phyloP scores from a whole-genome alignment of 2,329 filamentous ascomycete species.

The Aspergillus eucalypticola region DNA sequence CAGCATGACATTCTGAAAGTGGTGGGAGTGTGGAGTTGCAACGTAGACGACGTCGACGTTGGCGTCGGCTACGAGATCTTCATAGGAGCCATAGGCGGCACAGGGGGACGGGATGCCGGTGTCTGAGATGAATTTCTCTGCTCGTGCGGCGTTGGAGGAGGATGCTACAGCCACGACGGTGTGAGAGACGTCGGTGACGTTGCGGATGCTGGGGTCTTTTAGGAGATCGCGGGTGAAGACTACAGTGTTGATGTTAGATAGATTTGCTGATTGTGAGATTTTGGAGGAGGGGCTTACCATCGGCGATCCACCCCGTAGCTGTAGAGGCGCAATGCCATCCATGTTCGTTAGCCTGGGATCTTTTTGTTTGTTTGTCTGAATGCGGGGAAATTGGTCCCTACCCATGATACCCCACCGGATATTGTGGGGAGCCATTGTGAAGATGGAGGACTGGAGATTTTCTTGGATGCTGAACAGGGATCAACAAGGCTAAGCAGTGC shows the following conservation, averaged over 20 bases:
- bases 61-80: constrained; percentile 74
- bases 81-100: constrained; percentile 76
- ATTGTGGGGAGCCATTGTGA: constrained; percentile 37
- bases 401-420: constrained; percentile 48
- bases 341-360: constrained; percentile 18
- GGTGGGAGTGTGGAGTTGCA: constrained; percentile 87
- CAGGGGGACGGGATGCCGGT: constrained; percentile 68
- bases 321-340: constrained; percentile 10
- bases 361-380: neutral
- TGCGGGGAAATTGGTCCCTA: constrained; percentile 23
- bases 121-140: constrained; percentile 70
- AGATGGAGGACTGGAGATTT: neutral
- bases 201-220: constrained; percentile 68
- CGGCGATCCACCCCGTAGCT: constrained; percentile 49
- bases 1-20: constrained; percentile 89
- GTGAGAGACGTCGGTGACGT: constrained; percentile 72
- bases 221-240: constrained; percentile 76
- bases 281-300: constrained; percentile 28
- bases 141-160: constrained; percentile 69
- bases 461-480: neutral
- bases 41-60: constrained; percentile 86
- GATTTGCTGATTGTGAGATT: neutral
- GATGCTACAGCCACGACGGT: constrained; percentile 78
- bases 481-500: neutral
- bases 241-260: constrained; percentile 19